phyloP scores from a whole-genome alignment of 129 eudicot species.

The Artemisia argyi region DNA sequence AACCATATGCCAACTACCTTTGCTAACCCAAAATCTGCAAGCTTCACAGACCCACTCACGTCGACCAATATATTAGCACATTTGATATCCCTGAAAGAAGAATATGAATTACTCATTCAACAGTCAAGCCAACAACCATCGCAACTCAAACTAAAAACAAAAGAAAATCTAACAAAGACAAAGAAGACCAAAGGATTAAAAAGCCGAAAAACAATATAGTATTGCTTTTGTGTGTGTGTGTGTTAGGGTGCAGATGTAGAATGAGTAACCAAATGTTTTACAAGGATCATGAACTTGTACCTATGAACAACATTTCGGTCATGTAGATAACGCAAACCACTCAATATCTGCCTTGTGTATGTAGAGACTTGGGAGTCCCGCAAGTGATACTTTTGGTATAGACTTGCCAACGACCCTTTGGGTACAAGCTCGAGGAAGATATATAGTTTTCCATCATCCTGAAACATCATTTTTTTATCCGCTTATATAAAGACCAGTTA shows the following conservation, averaged over 20 bases:
- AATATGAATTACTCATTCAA: too few relatives aligned
- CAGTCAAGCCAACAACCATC: neutral
- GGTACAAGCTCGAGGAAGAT: slow-evolving; percentile 88
- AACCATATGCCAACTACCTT: slow-evolving; percentile 50
- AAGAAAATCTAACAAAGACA: slow-evolving; percentile 7
- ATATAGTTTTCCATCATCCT: slow-evolving; percentile 73
- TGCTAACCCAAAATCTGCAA: slow-evolving; percentile 98
- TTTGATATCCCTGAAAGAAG: slow-evolving; percentile 79
- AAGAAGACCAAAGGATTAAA: too few relatives aligned
- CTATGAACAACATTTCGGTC: slow-evolving; percentile 75
- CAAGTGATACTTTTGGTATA: slow-evolving; percentile 60
- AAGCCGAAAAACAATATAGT: too few relatives aligned
- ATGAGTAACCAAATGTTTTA: too few relatives aligned
- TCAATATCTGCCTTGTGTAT: slow-evolving; percentile 89
- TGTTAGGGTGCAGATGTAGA: too few relatives aligned
- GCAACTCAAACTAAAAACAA: slow-evolving; percentile 3
- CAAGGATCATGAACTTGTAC: slow-evolving; percentile 34
- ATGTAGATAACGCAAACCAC: slow-evolving; percentile 76
- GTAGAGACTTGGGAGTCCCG: slow-evolving; percentile 72
- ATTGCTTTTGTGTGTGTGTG: too few relatives aligned
- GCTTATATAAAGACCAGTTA: slow-evolving; percentile 3
- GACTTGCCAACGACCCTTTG: slow-evolving; percentile 74
- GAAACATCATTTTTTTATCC: slow-evolving; percentile 27
- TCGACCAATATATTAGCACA: slow-evolving; percentile 94
- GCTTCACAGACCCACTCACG: slow-evolving; percentile 77